A percentile compares a stretch with the other conserved stretches of the same genome.
Conservation (phyloP, 192 early-diverging fungal species). For the Endogone sp. region DNA sequence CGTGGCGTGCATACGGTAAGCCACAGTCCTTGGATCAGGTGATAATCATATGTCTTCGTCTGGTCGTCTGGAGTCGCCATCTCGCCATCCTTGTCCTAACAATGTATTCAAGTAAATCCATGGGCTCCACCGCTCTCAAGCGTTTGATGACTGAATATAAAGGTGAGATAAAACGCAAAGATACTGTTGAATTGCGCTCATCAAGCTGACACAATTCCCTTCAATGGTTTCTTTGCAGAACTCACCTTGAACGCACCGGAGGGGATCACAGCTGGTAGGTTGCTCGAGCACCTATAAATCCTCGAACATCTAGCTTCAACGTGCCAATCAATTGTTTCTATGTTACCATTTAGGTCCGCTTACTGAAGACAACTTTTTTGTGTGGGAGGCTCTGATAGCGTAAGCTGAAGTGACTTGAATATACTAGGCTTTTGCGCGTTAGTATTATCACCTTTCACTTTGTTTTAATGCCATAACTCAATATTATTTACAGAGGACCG, state of each 20-base stretch:
- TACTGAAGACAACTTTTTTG: conserved; percentile 82
- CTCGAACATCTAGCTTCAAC: too few species aligned
- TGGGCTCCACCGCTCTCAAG: conserved; percentile 77
- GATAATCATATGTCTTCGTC: too few species aligned
- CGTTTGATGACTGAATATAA: conserved; percentile 92
- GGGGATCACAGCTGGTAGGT: conserved; percentile 83
- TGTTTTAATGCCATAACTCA: conserved; percentile 26
- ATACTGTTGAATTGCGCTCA: neutral
- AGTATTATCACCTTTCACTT: neutral
- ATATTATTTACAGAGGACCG: conserved; percentile 65
- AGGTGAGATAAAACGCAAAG: conserved; percentile 41
- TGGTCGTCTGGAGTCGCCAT: too few species aligned
- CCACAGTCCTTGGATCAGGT: too few species aligned
- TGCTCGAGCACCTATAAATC: too few species aligned
- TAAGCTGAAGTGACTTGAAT: conserved; percentile 38
- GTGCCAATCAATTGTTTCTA: conserved; percentile 16
- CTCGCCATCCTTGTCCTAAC: too few species aligned
- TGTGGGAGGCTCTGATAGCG: conserved; percentile 86
- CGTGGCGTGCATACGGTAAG: too few species aligned
- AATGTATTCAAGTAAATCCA: conserved; percentile 22
- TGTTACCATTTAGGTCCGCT: conserved; percentile 54
- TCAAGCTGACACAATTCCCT: too few species aligned
- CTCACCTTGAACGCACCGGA: conserved; percentile 87
- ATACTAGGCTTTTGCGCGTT: neutral
- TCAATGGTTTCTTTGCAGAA: conserved; percentile 46